Evolutionary conservation across 164 flowering plant genomes (phyloP).

Genomic region (Tinospora cordifolia): DNA sequence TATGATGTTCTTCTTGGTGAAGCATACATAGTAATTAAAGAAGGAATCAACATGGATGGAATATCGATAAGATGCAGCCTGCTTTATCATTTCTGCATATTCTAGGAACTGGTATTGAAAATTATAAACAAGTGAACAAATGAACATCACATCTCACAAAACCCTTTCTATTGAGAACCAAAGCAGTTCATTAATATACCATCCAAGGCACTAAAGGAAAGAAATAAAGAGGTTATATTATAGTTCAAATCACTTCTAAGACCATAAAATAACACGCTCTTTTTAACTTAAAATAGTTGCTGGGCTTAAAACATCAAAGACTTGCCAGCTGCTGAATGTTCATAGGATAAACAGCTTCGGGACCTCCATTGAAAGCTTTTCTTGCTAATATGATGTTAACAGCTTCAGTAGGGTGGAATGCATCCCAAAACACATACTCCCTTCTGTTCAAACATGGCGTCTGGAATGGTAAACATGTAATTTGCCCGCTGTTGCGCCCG

Average conservation of each 20-base stretch:
- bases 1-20: too few species aligned
- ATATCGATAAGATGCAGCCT: too few species aligned
- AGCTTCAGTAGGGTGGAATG: constrained; percentile 84
- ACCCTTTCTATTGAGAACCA: too few species aligned
- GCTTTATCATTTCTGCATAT: too few species aligned
- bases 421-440: constrained; percentile 86
- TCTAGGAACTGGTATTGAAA: too few species aligned
- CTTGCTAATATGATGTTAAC: constrained; percentile 62
- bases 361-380: constrained; percentile 53
- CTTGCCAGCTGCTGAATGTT: constrained; percentile 68
- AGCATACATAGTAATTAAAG: too few species aligned
- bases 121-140: too few species aligned
- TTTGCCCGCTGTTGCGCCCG: constrained; percentile 79
- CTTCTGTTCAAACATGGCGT: constrained; percentile 62
- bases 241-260: too few species aligned
- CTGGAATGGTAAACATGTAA: constrained; percentile 86
- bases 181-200: not conserved
- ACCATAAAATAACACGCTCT: too few species aligned
- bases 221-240: not conserved
- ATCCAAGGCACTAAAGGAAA: not conserved
- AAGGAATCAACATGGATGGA: too few species aligned
- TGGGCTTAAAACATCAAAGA: constrained; percentile 22
- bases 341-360: constrained; percentile 45
- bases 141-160: too few species aligned
- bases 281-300: too few species aligned